Conservation (phyloP, 164 flowering plant species). For the Vitis riparia region DNA sequence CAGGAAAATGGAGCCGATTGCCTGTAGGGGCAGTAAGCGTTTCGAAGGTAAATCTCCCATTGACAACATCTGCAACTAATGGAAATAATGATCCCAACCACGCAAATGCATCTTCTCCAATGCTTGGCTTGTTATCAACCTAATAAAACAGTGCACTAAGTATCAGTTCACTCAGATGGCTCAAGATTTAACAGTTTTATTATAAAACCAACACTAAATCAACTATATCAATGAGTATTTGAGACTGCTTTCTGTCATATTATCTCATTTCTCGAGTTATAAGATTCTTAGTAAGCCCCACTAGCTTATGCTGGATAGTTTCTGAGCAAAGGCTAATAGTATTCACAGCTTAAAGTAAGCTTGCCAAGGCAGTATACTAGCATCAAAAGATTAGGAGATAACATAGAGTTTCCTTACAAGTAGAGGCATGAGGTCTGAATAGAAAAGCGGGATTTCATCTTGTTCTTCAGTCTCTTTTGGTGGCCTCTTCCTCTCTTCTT, state of each 20-base stretch:
- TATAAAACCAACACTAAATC: no score
- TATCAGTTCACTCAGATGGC: no score
- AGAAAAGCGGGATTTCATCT: slow-evolving; percentile 84
- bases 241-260: no score
- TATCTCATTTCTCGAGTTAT: no score
- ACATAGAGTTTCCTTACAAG: slow-evolving; percentile 48
- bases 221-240: no score
- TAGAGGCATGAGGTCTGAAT: slow-evolving; percentile 92
- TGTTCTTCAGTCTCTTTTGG: slow-evolving; percentile 22
- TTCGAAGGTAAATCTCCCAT: slow-evolving; percentile 84
- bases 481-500: slow-evolving; percentile 51
- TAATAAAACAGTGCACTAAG: slow-evolving; percentile 11
- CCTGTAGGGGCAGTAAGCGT: slow-evolving; percentile 72
- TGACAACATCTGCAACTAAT: slow-evolving; percentile 60
- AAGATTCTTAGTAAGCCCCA: no score
- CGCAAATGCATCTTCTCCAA: slow-evolving; percentile 83
- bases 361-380: no score
- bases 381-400: no score
- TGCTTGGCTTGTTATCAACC: slow-evolving; percentile 62
- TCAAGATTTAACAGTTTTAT: no score
- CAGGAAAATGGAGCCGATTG: slow-evolving; percentile 74
- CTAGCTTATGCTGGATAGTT: no score
- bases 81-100: slow-evolving; percentile 81
- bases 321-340: no score
- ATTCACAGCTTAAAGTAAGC: no score